Evolutionary conservation across 1,284 basidiomycete genomes (phyloP), one percentile per base, ranked within the genome.

Genomic region (Cutaneotrichosporon sp.): DNA sequence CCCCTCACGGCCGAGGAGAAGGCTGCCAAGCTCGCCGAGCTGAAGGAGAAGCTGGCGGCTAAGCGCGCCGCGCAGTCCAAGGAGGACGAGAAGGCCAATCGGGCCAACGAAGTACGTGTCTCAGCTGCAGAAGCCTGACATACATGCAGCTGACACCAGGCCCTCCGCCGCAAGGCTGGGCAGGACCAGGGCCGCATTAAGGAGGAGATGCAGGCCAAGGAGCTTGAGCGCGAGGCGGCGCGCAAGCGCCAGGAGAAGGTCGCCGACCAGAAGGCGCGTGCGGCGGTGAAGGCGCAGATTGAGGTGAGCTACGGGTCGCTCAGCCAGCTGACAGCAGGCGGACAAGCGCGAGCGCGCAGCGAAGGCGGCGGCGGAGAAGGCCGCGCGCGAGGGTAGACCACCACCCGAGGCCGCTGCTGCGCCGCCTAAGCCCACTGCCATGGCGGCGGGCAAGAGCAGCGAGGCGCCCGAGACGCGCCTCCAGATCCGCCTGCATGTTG

Each of bases 1-100:
- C 95, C 95, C 0, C 80, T 98, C 56, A 98, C 95, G 0, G 93
- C 97, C 77, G 93, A 97, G 72, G 93, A 99, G 79, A 97, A 90
- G 84, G 86, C 87, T 66, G 83, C 87, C 66, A 91, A 88, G 73
- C 84, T 98, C 0, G 86, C 82, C 1, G 93, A 97, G 63, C 80
- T 95, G 55, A 83, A 86, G n/a, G 81, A 84, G 58, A 91, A 88
- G 79, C 87, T 94, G 82, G 84, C 85, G 0, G 86, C 83, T 57
- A 95, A 95, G 88, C 11, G 65, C 27, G 83, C 87, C 0, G 79
- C 72, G 50, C 91, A 92, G 79, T 84, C 86, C 4, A 83, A 84
- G 56, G 83, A 88, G 68, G 89, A 93, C 5, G 84, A 83, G 0
- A 85, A 88, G 69, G 91, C 90, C 63, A 81, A 83, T 20, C 86